Evolutionary conservation across 176 grass and related monocot genomes (phyloP).

Genomic region (Themeda triandra): DNA sequence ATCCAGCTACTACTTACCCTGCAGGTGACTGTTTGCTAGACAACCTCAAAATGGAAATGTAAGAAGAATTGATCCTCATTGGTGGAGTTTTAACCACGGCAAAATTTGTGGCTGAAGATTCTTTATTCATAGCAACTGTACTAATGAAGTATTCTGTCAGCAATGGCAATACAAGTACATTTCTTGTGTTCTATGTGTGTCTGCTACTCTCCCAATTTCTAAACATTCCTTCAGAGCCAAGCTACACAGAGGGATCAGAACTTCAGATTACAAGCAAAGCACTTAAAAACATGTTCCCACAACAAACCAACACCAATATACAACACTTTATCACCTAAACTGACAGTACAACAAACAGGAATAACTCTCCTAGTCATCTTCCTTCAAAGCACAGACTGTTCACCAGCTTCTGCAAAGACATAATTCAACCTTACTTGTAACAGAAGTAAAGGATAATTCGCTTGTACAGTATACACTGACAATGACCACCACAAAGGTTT

Average conservation of each 20-base stretch:
- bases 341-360: neutral
- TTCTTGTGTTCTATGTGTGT: constrained; percentile 18
- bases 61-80: constrained; percentile 24
- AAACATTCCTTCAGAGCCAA: constrained; percentile 5
- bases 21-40: constrained; percentile 52
- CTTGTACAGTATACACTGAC: neutral
- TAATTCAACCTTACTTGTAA: constrained; percentile 39
- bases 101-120: constrained; percentile 37
- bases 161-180: constrained; percentile 39
- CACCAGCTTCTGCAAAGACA: constrained; percentile 72
- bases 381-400: constrained; percentile 71
- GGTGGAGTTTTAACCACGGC: constrained; percentile 23
- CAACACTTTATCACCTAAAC: constrained; percentile 6
- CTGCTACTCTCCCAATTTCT: constrained; percentile 5
- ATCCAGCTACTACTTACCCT: constrained; percentile 8
- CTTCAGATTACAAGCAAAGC: constrained; percentile 22
- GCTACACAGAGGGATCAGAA: constrained; percentile 15
- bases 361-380: neutral
- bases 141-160: constrained; percentile 40
- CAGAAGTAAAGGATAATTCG: constrained; percentile 23
- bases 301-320: constrained; percentile 28
- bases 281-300: neutral
- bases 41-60: constrained; percentile 73
- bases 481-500: neutral
- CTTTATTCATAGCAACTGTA: constrained; percentile 45